Evolutionary conservation across 2,329 filamentous ascomycete genomes (phyloP), one percentile per base, ranked within the genome.

Genomic region (Ophiocordyceps camponoti-leonardi): DNA sequence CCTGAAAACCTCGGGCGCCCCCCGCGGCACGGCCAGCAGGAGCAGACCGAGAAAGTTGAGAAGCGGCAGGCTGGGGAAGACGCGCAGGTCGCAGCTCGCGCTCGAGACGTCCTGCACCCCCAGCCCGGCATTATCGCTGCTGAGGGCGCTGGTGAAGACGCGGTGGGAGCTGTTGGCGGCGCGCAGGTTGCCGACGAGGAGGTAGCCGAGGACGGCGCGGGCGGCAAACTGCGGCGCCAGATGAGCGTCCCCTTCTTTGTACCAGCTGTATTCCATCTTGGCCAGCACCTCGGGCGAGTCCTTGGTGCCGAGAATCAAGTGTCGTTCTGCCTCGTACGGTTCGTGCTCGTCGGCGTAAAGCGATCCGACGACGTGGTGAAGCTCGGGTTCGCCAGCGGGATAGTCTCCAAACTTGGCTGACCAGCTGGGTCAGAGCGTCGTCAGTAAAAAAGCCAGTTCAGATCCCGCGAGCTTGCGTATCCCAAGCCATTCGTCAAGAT

Each of bases 291-390:
- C 80, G 35, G 88, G 75, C 0, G 87, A 94, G 62, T 94, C 87
- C 54, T 83, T 83, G 11, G 87, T 96, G 49, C 92, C 93, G 37
- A 95, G 72, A 43, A 88, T 64, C 46, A 98, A 72, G 63, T 98
- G 92, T 54, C 80, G 77, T 64, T 98, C 93, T 14, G 93, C 92
- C 48, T 95, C 88, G 68, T 94, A 94, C 23, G 82, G 76, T 49
- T 95, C 86, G 62, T 88, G 83, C 55, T 95, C 90, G 57, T 93
- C 83, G n/a, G 88, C 90, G 61, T 86, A 94, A 41, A 95, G 68
- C 30, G 78, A 80, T 44, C 92, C 92, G 33, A 81, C 81, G 41
- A 94, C 87, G 65, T 96, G 88, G 64, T 98, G 92, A 46, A 98
- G 70, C 56, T 96, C 92, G 3, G 90, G 83, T 58, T 98, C 92